These are phyloP conservation scores for Phialocephala sp. DNA, from an alignment of 2,329 filamentous ascomycete genomes.

Conservation along the genomic window DNA sequence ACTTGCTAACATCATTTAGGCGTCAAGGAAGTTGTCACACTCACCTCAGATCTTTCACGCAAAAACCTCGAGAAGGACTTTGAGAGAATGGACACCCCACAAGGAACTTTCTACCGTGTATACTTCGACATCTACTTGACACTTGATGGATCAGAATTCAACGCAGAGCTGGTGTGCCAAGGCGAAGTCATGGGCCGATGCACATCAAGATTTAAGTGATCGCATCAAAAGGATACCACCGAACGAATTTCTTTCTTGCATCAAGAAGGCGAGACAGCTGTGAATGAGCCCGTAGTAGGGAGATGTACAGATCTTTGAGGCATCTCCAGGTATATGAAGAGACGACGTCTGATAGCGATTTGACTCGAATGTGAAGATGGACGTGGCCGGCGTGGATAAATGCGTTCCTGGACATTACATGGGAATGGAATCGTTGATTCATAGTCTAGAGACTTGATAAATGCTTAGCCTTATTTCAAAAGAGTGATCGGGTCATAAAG, in stretches of 20 bases:
- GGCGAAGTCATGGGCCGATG: constrained; percentile 98
- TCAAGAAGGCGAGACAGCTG: neutral
- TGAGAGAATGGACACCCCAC: constrained; percentile 97
- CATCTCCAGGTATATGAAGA: constrained; percentile 9
- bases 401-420: constrained; percentile 23
- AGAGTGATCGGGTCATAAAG: neutral
- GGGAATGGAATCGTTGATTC: constrained; percentile 27
- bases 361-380: neutral
- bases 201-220: constrained; percentile 80
- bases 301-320: neutral
- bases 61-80: constrained; percentile 99
- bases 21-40: constrained; percentile 98
- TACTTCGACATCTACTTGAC: constrained; percentile 87
- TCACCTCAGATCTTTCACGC: constrained; percentile 93
- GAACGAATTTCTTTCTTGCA: constrained; percentile 35
- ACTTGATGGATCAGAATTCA: constrained; percentile 96
- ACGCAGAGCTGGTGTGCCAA: constrained; percentile 97
- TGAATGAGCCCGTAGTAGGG: neutral
- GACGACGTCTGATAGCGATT: neutral
- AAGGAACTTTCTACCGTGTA: constrained; percentile 91
- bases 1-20: constrained; percentile 59
- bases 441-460: constrained; percentile 25
- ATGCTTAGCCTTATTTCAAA: constrained; percentile 17
- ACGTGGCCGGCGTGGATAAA: constrained; percentile 20
- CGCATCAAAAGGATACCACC: constrained; percentile 25